Evolutionary conservation across 345 rosid species (phyloP).

Genomic region (Salix arbutifolia): DNA sequence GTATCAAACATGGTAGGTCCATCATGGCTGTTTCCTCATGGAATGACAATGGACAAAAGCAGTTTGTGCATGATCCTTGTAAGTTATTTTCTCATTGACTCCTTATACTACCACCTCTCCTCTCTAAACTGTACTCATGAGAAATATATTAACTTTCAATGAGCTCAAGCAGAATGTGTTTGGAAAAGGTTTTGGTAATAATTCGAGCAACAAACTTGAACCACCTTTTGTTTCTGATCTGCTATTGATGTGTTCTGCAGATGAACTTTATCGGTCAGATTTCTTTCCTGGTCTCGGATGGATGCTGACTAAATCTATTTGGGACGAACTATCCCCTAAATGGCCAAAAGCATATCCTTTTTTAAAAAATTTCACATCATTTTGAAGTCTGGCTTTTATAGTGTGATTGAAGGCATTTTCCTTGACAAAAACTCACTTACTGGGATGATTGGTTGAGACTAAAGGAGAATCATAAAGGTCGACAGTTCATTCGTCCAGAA

Average conservation of each 20-base stretch:
- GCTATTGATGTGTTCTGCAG: slow-evolving; percentile 41
- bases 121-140: neutral
- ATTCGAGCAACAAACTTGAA: neutral
- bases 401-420: slow-evolving; percentile 25
- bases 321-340: slow-evolving; percentile 99
- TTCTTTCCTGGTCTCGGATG: slow-evolving; percentile 99
- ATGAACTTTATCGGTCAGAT: slow-evolving; percentile 87
- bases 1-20: slow-evolving; percentile 49
- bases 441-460: slow-evolving; percentile 99
- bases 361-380: neutral
- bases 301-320: slow-evolving; percentile 78
- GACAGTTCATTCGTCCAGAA: slow-evolving; percentile 94
- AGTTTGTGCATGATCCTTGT: slow-evolving; percentile 93
- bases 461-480: slow-evolving; percentile 82
- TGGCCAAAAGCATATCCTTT: slow-evolving; percentile 99
- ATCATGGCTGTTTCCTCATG: slow-evolving; percentile 99
- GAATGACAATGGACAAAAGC: slow-evolving; percentile 99
- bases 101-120: neutral
- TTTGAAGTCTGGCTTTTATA: slow-evolving; percentile 11
- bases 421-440: slow-evolving; percentile 77
- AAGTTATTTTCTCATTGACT: slow-evolving; percentile 29
- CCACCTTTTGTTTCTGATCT: slow-evolving; percentile 8
- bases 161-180: neutral
- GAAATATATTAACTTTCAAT: neutral
- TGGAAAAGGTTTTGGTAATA: neutral